These are phyloP conservation scores for Cercospora sesami DNA, from an alignment of 2,329 filamentous ascomycete genomes.

Conservation along the genomic window DNA sequence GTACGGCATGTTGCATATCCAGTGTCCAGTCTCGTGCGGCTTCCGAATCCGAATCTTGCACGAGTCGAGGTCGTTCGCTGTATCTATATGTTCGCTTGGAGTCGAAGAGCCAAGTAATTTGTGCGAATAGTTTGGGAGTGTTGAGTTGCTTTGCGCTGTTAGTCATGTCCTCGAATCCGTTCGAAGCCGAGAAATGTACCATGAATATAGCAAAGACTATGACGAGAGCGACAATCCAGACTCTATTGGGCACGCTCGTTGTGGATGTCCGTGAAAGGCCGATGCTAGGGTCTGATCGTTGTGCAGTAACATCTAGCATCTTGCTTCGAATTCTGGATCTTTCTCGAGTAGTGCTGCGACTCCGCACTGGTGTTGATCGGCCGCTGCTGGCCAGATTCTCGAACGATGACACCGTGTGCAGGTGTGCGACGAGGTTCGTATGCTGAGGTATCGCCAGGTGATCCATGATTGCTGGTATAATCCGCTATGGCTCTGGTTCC, in stretches of 20 bases:
- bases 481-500: neutral
- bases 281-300: neutral
- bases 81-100: conserved; percentile 4
- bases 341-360: conserved; percentile 4
- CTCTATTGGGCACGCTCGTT: neutral
- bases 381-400: neutral
- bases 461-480: conserved; percentile 2
- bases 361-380: neutral
- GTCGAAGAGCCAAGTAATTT: neutral
- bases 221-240: neutral
- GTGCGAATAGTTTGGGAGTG: neutral
- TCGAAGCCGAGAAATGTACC: neutral
- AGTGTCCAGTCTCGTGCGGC: neutral
- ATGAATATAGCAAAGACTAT: conserved; percentile 1
- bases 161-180: neutral
- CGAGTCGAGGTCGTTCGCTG: conserved; percentile 5
- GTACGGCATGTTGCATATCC: neutral
- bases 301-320: conserved; percentile 7
- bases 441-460: conserved; percentile 11
- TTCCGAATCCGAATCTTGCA: neutral
- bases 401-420: neutral
- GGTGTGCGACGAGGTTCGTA: conserved; percentile 11
- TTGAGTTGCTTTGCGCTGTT: neutral
- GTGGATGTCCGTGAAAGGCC: neutral
- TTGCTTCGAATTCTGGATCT: conserved; percentile 6